These are phyloP conservation scores for Trichoderma atrobrunneum DNA, from an alignment of 2,329 filamentous ascomycete species.

Conservation along the genomic window DNA sequence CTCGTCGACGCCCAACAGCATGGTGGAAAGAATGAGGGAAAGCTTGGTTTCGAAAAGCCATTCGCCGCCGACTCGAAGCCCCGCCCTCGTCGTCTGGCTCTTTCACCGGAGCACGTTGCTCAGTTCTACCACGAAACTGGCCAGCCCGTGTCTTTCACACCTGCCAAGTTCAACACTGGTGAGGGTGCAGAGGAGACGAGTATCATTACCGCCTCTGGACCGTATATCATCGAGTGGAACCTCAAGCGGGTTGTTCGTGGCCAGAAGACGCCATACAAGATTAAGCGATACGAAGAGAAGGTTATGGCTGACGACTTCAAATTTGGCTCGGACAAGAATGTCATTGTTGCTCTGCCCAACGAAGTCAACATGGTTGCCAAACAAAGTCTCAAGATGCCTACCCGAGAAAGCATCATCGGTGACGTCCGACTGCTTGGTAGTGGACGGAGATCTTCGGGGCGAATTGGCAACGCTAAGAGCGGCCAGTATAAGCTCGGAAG, in stretches of 20 bases:
- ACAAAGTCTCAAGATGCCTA: constrained; percentile 79
- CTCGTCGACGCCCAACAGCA: constrained; percentile 91
- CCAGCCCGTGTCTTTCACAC: constrained; percentile 79
- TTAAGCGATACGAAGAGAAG: constrained; percentile 93
- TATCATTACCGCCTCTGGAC: constrained; percentile 94
- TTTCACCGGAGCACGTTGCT: constrained; percentile 88
- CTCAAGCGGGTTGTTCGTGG: constrained; percentile 83
- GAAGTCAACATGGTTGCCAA: constrained; percentile 98
- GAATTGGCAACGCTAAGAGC: constrained; percentile 53
- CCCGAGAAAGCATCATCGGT: constrained; percentile 85
- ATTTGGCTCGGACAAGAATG: constrained; percentile 94
- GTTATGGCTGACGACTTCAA: constrained; percentile 99
- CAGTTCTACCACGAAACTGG: constrained; percentile 98
- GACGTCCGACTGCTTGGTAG: constrained; percentile 49
- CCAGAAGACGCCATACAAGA: constrained; percentile 84
- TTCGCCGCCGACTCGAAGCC: constrained; percentile 94
- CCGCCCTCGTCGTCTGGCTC: constrained; percentile 81
- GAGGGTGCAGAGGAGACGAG: constrained; percentile 79
- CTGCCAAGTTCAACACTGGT: constrained; percentile 90
- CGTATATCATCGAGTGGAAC: constrained; percentile 96
- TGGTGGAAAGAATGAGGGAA: constrained; percentile 92
- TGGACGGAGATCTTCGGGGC: constrained; percentile 48
- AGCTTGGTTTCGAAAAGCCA: constrained; percentile 92
- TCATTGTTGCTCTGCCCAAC: constrained; percentile 94
- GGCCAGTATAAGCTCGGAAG: constrained; percentile 70